Percentiles rank a stretch among this genome's conserved stretches.
Evolutionary conservation across 345 rosid genomes (phyloP).

Genomic region (Rubroshorea leprosula): DNA sequence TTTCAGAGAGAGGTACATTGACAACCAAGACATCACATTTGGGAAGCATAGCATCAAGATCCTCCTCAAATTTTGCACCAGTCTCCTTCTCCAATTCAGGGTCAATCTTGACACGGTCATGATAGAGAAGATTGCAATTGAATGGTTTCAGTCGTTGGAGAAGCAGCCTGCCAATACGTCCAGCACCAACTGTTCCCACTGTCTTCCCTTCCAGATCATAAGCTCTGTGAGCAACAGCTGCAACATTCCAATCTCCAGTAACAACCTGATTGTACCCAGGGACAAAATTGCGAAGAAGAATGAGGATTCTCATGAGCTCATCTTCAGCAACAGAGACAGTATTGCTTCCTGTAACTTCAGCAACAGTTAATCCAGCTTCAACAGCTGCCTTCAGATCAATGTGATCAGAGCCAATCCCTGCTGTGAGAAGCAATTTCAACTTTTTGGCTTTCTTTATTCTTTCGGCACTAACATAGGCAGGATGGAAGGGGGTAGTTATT

Average conservation of each 20-base stretch:
- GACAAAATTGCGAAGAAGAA: slow-evolving; percentile 81
- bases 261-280: slow-evolving; percentile 82
- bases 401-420: slow-evolving; percentile 95
- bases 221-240: slow-evolving; percentile 72
- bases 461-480: slow-evolving; percentile 84
- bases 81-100: slow-evolving; percentile 58
- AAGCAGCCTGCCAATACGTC: slow-evolving; percentile 82
- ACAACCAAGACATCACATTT: slow-evolving; percentile 80
- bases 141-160: slow-evolving; percentile 89
- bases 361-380: slow-evolving; percentile 82
- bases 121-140: slow-evolving; percentile 81
- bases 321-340: slow-evolving; percentile 91
- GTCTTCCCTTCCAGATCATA: slow-evolving; percentile 97
- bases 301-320: slow-evolving; percentile 90
- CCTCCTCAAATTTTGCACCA: slow-evolving; percentile 77
- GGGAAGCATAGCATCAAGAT: slow-evolving; percentile 74
- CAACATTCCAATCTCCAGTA: slow-evolving; percentile 92
- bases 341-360: slow-evolving; percentile 95
- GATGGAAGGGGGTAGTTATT: slow-evolving; percentile 89
- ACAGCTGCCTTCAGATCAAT: slow-evolving; percentile 86
- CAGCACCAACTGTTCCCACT: slow-evolving; percentile 86
- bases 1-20: slow-evolving; percentile 85
- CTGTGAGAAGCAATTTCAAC: slow-evolving; percentile 80
- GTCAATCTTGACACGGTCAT: slow-evolving; percentile 73
- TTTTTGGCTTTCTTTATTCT: slow-evolving; percentile 91